Conservation (phyloP, 164 flowering plant genomes). For the Vitis vinifera region ASM3070453v1 NC_081808.1:549501-550000, state of each 20-base stretch:
- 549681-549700: conserved; percentile 48
- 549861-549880: conserved; percentile 38
- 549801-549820: conserved; percentile 24
- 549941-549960: conserved; percentile 26
- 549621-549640: conserved; percentile 82
- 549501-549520: conserved; percentile 83
- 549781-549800: conserved; percentile 26
- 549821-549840: conserved; percentile 3
- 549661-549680: conserved; percentile 77
- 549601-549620: conserved; percentile 63
- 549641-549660: conserved; percentile 68
- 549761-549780: conserved; percentile 14
- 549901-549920: conserved; percentile 31
- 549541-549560: conserved; percentile 53
- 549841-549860: conserved; percentile 32
- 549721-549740: conserved; percentile 55
- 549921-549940: conserved; percentile 14
- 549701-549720: conserved; percentile 73
- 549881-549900: conserved; percentile 46
- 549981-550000: conserved; percentile 26
- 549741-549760: conserved; percentile 30
- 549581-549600: conserved; percentile 55
- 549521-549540: conserved; percentile 60
- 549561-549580: conserved; percentile 70
- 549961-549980: conserved; percentile 39